These are phyloP conservation scores for Mallotus japonicus DNA, from an alignment of 441 rosid genomes.

Conservation along the genomic window DNA sequence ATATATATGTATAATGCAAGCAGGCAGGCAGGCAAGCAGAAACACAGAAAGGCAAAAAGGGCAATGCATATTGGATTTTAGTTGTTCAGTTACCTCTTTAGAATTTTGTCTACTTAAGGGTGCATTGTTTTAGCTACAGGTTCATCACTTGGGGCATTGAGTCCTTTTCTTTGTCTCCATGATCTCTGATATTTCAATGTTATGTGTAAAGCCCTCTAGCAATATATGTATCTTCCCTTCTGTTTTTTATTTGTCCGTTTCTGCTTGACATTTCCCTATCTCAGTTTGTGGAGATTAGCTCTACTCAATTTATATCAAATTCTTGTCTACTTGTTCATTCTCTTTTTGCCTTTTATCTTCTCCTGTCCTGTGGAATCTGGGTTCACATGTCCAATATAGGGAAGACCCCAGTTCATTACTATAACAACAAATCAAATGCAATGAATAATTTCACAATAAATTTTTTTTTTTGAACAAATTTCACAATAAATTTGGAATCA, in stretches of 20 bases:
- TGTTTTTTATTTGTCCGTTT: constrained; percentile 29
- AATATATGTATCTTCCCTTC: neutral
- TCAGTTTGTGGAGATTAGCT: constrained; percentile 17
- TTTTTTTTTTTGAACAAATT: too few species aligned
- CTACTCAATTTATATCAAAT: constrained; percentile 19
- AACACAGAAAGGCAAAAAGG: constrained; percentile 21
- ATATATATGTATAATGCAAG: neutral
- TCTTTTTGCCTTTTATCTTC: constrained; percentile 13
- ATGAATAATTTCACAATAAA: neutral
- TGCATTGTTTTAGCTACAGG: neutral
- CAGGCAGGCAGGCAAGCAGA: neutral
- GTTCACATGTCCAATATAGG: constrained; percentile 31
- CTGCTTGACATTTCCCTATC: constrained; percentile 39
- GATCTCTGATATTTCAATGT: constrained; percentile 25
- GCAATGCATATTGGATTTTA: constrained; percentile 27
- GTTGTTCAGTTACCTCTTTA: neutral
- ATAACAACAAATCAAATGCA: too few species aligned
- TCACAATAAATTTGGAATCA: neutral
- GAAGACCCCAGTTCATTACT: too few species aligned
- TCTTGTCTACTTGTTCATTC: constrained; percentile 16
- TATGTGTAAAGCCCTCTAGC: neutral
- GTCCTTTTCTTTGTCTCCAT: constrained; percentile 16
- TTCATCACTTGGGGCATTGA: neutral
- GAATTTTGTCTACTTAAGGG: neutral
- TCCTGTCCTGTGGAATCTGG: constrained; percentile 32